These are phyloP conservation scores for Debaryomyces maramus DNA, from an alignment of 805 yeast species.

Conservation along the genomic window DNA sequence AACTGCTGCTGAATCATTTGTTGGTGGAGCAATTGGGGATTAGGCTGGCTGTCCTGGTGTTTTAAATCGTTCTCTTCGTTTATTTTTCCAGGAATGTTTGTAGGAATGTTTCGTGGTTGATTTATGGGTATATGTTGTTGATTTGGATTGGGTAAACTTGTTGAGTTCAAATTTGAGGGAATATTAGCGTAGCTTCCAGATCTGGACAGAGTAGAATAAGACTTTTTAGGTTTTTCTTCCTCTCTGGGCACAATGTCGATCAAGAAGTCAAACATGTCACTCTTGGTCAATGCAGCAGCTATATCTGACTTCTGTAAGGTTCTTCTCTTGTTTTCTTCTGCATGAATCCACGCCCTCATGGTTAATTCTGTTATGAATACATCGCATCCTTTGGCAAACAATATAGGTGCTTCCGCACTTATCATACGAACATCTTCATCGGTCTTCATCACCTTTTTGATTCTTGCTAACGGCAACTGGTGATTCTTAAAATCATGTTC, in stretches of 20 bases:
- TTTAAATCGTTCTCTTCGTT: background rate
- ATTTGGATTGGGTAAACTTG: background rate
- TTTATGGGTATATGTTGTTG: constrained; percentile 4
- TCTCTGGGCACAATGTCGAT: constrained; percentile 96
- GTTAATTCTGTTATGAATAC: constrained; percentile 95
- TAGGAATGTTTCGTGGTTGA: constrained; percentile 6
- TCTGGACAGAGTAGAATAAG: constrained; percentile 21
- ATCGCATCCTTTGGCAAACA: constrained; percentile 98
- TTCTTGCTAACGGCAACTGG: constrained; percentile 92
- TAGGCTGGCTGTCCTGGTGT: background rate
- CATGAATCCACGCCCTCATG: constrained; percentile 99
- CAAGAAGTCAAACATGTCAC: constrained; percentile 96
- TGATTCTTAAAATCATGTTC: constrained; percentile 92
- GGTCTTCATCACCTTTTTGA: constrained; percentile 96
- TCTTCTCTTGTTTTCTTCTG: constrained; percentile 92
- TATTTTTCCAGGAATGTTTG: background rate
- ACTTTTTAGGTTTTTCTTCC: constrained; percentile 60
- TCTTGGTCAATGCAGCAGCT: constrained; percentile 89
- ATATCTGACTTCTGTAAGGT: constrained; percentile 93
- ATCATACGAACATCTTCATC: constrained; percentile 98
- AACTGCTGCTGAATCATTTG: constrained; percentile 19
- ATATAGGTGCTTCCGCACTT: constrained; percentile 95
- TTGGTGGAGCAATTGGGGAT: constrained; percentile 14
- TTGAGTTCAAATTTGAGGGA: constrained; percentile 4
- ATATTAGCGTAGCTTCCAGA: constrained; percentile 18